Evolutionary conservation across 495 filamentous ascomycete species (phyloP).

Genomic region (Tuber borchii): DNA sequence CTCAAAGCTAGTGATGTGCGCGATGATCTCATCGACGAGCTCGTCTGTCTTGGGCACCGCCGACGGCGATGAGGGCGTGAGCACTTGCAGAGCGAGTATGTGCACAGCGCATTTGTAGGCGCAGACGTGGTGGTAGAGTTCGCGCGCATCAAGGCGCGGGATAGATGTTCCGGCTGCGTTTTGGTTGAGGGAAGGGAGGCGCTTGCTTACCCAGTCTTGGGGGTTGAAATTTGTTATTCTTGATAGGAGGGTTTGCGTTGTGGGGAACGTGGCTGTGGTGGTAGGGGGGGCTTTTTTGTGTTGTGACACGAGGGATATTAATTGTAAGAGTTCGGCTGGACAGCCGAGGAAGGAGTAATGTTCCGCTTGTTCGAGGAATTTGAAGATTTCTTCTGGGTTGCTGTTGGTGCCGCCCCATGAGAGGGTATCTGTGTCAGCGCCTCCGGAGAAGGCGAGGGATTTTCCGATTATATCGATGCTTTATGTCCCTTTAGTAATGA

Average conservation of each 20-base stretch:
- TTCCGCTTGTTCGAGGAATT: slow-evolving; percentile 32
- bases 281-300: background rate
- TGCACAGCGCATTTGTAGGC: slow-evolving; percentile 39
- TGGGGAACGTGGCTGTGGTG: slow-evolving; percentile 8
- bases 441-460: slow-evolving; percentile 32
- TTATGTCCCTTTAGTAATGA: slow-evolving; percentile 11
- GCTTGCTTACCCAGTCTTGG: slow-evolving; percentile 20
- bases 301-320: slow-evolving; percentile 28
- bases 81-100: slow-evolving; percentile 31
- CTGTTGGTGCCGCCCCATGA: slow-evolving; percentile 24
- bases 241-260: slow-evolving; percentile 23
- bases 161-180: slow-evolving; percentile 13
- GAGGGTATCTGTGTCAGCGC: slow-evolving; percentile 23
- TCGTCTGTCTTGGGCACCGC: background rate
- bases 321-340: slow-evolving; percentile 36
- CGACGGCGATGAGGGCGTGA: slow-evolving; percentile 19
- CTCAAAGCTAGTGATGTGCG: slow-evolving; percentile 21
- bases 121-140: slow-evolving; percentile 30
- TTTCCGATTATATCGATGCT: slow-evolving; percentile 41
- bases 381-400: slow-evolving; percentile 27
- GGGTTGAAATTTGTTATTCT: slow-evolving; percentile 13
- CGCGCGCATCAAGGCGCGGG: slow-evolving; percentile 17
- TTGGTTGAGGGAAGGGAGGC: slow-evolving; percentile 16
- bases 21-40: slow-evolving; percentile 25
- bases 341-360: slow-evolving; percentile 41